Evolutionary conservation across 805 yeast species (phyloP), one percentile per base, ranked within the genome.

Genomic region (Saccharomycopsis sp.): DNA sequence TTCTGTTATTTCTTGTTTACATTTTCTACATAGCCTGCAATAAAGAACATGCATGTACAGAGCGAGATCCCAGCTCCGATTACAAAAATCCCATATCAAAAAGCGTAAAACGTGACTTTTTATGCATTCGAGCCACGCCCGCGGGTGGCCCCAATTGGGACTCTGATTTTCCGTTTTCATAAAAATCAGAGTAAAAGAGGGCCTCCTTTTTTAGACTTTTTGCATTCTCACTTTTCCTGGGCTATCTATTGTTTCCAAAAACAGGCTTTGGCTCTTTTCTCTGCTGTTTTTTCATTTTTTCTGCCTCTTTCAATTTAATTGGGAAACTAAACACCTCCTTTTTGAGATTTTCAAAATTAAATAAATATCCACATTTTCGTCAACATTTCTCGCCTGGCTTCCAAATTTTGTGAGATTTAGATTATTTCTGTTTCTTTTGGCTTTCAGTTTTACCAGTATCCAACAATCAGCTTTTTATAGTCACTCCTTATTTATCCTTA

Each of bases 401-500:
- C 68, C 67, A 66, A 63, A 65, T 63, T 66, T 70, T 24, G 16
- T 34, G 14, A 34, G 20, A 23, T 4, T 64, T 66, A 64, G n/a
- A 41, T 56, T 53, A 47, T n/a, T n/a, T n/a, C 44, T 12, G 44
- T n/a, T 37, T 37, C n/a, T 70, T 66, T 59, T 67, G 66, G 70
- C 67, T 67, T 70, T 67, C 65, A 64, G 69, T 67, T 67, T 66
- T 64, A 65, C 63, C 70, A 29, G 20, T 34, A 14, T 51, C 34
- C 24, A 9, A 64, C 67, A 64, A 44, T 55, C 54, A 48, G 40
- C 55, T 40, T 58, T 50, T 56, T 48, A 18, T 58, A 59, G 58
- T 51, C 59, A 58, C 55, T 52, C 62, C 60, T 58, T 50, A 53
- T 58, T 55, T 52, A 57, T 56, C 54, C 50, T 29, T 34, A 37